phyloP scores from a whole-genome alignment of 2,329 filamentous ascomycete genomes.

The Davidsoniella neocaledoniae region DNA sequence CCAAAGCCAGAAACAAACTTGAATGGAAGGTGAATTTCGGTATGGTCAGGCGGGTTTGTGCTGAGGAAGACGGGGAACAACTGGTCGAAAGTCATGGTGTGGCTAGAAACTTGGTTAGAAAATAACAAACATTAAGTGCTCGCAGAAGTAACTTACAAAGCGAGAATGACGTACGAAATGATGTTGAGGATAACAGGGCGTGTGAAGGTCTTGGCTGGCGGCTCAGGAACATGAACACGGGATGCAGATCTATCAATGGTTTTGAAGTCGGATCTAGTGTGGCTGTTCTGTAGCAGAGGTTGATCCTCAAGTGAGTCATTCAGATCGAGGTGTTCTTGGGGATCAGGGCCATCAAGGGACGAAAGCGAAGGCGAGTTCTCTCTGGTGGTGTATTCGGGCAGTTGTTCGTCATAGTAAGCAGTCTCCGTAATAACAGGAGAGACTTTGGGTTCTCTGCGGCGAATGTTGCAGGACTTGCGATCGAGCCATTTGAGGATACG shows the following conservation, averaged over 20 bases:
- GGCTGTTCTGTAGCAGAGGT: slow-evolving; percentile 3
- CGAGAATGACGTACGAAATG: slow-evolving; percentile 75
- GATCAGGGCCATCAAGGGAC: slow-evolving; percentile 17
- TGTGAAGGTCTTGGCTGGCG: slow-evolving; percentile 49
- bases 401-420: slow-evolving; percentile 36
- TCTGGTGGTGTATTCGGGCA: slow-evolving; percentile 51
- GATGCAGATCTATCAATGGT: neutral
- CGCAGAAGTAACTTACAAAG: slow-evolving; percentile 55
- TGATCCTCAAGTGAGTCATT: slow-evolving; percentile 14
- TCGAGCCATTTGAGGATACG: slow-evolving; percentile 39
- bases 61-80: slow-evolving; percentile 85
- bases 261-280: neutral
- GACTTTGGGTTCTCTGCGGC: neutral
- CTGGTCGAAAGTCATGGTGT: slow-evolving; percentile 93
- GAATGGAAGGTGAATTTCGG: slow-evolving; percentile 53
- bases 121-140: neutral
- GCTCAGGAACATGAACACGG: slow-evolving; percentile 16
- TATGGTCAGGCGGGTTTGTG: slow-evolving; percentile 35
- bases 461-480: slow-evolving; percentile 7
- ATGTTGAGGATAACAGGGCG: slow-evolving; percentile 76
- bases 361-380: slow-evolving; percentile 35
- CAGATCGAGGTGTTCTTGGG: slow-evolving; percentile 23
- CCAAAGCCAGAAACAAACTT: slow-evolving; percentile 78
- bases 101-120: slow-evolving; percentile 34
- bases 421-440: neutral